phyloP scores from a whole-genome alignment of 2,329 filamentous ascomycete species.

The Aspergillus calidoustus region DNA sequence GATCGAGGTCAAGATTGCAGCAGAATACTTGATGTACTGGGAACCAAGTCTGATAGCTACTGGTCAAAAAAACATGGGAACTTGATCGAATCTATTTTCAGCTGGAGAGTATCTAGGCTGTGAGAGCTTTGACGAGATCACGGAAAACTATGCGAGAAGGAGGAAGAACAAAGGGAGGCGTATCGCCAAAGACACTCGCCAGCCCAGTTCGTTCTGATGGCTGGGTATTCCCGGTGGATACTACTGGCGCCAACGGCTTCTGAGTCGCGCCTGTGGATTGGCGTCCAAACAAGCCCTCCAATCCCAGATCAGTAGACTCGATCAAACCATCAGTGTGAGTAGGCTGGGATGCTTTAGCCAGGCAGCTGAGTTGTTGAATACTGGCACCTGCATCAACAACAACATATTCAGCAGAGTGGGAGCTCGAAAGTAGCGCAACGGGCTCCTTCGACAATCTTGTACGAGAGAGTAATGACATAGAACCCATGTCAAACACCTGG shows the following conservation, averaged over 20 bases:
- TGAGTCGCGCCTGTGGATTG: conserved; percentile 7
- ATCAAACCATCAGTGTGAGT: conserved; percentile 29
- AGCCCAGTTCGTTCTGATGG: conserved; percentile 32
- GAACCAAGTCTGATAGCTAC: too few relatives aligned
- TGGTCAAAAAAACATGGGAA: too few relatives aligned
- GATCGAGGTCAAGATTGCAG: too few relatives aligned
- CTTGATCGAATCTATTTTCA: background rate
- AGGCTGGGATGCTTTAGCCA: conserved; percentile 30
- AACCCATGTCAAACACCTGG: conserved; percentile 68
- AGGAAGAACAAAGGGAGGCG: conserved; percentile 45
- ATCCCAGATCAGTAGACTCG: conserved; percentile 34
- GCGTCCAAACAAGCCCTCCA: conserved; percentile 41
- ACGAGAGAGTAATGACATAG: conserved; percentile 63
- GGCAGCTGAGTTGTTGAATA: conserved; percentile 56
- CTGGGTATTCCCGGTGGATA: conserved; percentile 10
- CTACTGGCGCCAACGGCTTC: background rate
- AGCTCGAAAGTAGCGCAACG: conserved; percentile 68
- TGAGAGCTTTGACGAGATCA: conserved; percentile 40
- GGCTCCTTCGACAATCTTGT: conserved; percentile 61
- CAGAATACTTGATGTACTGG: too few relatives aligned
- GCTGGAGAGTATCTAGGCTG: conserved; percentile 11
- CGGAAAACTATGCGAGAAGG: conserved; percentile 43
- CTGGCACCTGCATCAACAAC: conserved; percentile 76
- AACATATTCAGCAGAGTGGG: conserved; percentile 72
- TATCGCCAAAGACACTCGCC: conserved; percentile 43